Evolutionary conservation across 148 eudicot species (phyloP).

Genomic region (Nyssa sinensis): DNA sequence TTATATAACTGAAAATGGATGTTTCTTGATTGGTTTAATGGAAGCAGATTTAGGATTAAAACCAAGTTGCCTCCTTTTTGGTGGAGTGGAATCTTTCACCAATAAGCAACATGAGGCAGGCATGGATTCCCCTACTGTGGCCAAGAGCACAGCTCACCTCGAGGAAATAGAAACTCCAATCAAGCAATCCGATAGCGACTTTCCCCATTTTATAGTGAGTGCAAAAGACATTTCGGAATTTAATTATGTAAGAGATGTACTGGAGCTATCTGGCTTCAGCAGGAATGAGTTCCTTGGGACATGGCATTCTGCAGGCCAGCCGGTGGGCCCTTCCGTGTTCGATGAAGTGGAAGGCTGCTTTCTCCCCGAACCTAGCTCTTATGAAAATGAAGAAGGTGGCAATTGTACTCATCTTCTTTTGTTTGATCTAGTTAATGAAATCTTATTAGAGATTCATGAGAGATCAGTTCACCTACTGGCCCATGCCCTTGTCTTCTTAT

Average conservation of each 20-base stretch:
- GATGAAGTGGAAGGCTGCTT: slow-evolving; percentile 47
- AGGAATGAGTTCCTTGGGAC: slow-evolving; percentile 45
- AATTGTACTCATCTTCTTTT: slow-evolving; percentile 41
- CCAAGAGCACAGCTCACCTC: slow-evolving; percentile 2
- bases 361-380: slow-evolving; percentile 14
- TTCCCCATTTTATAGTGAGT: slow-evolving; percentile 17
- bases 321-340: slow-evolving; percentile 59
- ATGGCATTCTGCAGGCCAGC: slow-evolving; percentile 59
- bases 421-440: slow-evolving; percentile 76
- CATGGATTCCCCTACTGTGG: slow-evolving; percentile 16
- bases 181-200: not conserved
- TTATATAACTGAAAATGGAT: not conserved
- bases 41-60: not conserved
- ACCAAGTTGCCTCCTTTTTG: not conserved
- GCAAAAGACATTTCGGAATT: slow-evolving; percentile 35
- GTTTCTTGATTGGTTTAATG: not conserved
- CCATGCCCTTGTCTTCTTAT: slow-evolving; percentile 31
- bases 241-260: slow-evolving; percentile 55
- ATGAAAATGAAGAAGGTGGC: slow-evolving; percentile 22
- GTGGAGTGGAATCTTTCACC: slow-evolving; percentile 1
- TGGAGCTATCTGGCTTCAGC: slow-evolving; percentile 62
- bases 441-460: slow-evolving; percentile 49
- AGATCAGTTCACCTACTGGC: slow-evolving; percentile 64
- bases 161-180: slow-evolving; percentile 2
- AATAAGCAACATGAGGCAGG: not conserved